phyloP scores from a whole-genome alignment of 2,329 filamentous ascomycete genomes.

The Ceratocystis cacaofunesta region DNA sequence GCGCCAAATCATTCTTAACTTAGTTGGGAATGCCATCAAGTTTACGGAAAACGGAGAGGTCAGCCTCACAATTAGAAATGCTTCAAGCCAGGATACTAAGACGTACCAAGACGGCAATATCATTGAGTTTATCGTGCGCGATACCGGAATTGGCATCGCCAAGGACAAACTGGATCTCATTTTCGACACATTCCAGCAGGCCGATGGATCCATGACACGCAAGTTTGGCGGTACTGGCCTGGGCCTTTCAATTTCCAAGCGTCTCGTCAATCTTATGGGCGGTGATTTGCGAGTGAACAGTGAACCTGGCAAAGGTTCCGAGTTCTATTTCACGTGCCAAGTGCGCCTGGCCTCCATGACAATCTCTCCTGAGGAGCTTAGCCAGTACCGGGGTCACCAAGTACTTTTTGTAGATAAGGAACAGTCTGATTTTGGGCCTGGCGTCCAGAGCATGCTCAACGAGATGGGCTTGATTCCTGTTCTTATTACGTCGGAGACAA shows the following conservation, averaged over 20 bases:
- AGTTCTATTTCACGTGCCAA: slow-evolving; percentile 91
- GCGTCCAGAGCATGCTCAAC: slow-evolving; percentile 64
- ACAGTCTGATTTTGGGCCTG: slow-evolving; percentile 58
- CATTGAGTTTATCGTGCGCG: slow-evolving; percentile 88
- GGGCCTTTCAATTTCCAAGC: slow-evolving; percentile 86
- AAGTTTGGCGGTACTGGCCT: slow-evolving; percentile 93
- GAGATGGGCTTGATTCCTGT: slow-evolving; percentile 67
- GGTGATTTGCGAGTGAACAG: slow-evolving; percentile 94
- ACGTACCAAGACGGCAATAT: slow-evolving; percentile 59
- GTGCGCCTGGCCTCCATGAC: slow-evolving; percentile 74
- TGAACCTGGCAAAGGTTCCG: slow-evolving; percentile 77
- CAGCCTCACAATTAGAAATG: slow-evolving; percentile 65
- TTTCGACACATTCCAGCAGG: slow-evolving; percentile 98
- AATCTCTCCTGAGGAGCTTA: slow-evolving; percentile 60
- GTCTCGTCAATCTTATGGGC: slow-evolving; percentile 89
- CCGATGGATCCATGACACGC: slow-evolving; percentile 87
- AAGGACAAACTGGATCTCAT: slow-evolving; percentile 91
- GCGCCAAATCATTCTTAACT: slow-evolving; percentile 88
- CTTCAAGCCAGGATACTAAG: slow-evolving; percentile 35
- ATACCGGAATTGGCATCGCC: slow-evolving; percentile 94
- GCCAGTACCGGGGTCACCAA: slow-evolving; percentile 82
- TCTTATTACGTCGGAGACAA: slow-evolving; percentile 68
- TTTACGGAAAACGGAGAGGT: slow-evolving; percentile 96
- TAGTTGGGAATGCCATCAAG: slow-evolving; percentile 97
- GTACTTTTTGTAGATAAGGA: slow-evolving; percentile 92